A percentile compares a stretch with the other conserved stretches of the same genome.
phyloP scores from a whole-genome alignment of 2,329 filamentous ascomycete species.

The Fusarium verrucosum region DNA sequence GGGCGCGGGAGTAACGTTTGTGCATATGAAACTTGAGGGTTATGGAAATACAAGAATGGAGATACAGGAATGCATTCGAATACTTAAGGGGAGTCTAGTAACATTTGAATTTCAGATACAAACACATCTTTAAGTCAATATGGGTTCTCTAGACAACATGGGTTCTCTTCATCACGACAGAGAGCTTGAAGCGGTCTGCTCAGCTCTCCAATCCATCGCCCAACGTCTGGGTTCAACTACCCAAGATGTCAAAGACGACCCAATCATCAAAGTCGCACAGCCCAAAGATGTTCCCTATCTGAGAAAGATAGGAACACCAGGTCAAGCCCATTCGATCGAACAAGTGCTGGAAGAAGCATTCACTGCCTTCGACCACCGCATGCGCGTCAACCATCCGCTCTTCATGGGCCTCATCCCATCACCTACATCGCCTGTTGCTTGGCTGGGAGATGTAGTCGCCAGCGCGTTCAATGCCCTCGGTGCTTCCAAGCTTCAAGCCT shows the following conservation, averaged over 20 bases:
- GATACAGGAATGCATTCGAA: not conserved
- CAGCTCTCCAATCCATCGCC: constrained; percentile 8
- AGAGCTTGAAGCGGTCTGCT: constrained; percentile 15
- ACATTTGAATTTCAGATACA: not conserved
- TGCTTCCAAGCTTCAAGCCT: constrained; percentile 36
- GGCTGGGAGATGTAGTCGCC: constrained; percentile 35
- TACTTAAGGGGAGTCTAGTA: not conserved
- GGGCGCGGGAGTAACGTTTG: not conserved
- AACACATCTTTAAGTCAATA: not conserved
- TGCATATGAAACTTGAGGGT: not conserved
- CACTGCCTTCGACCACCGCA: constrained; percentile 14
- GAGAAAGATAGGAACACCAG: constrained; percentile 12
- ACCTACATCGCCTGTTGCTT: constrained; percentile 35
- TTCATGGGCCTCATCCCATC: constrained; percentile 41
- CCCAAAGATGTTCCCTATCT: constrained; percentile 17
- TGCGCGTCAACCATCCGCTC: constrained; percentile 27
- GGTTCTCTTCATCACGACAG: not conserved
- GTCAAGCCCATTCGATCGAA: constrained; percentile 9
- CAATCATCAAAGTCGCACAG: constrained; percentile 27
- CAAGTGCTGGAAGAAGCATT: constrained; percentile 26
- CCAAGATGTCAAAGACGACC: constrained; percentile 10
- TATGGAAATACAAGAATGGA: not conserved
- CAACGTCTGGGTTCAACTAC: constrained; percentile 8
- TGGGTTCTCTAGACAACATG: constrained; percentile 2
- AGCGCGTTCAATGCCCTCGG: constrained; percentile 37